Evolutionary conservation across 768 basidiomycete species (phyloP).

Genomic region (Lactarius deliciosus): DNA sequence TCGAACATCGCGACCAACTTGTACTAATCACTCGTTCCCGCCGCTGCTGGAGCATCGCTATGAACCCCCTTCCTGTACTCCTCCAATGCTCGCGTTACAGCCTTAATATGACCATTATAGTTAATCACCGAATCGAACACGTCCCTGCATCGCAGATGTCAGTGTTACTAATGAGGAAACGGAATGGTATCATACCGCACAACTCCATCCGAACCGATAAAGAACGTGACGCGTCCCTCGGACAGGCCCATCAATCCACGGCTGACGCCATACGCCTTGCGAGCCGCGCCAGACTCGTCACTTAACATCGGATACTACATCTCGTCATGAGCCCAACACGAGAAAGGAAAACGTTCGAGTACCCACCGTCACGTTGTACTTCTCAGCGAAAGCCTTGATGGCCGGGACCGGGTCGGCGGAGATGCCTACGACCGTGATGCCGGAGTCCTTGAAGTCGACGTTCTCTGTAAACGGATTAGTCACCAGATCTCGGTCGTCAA

Average conservation of each 20-base stretch:
- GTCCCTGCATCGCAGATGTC: constrained; percentile 43
- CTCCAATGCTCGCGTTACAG: constrained; percentile 61
- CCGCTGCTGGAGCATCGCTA: neutral
- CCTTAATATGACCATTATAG: constrained; percentile 59
- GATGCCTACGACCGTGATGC: constrained; percentile 70
- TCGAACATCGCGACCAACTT: neutral
- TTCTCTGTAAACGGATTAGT: constrained; percentile 45
- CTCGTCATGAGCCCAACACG: constrained; percentile 1
- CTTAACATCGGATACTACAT: constrained; percentile 75
- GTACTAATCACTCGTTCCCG: neutral
- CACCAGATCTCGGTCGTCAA: neutral
- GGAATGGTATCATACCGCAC: constrained; percentile 47
- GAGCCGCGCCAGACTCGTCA: constrained; percentile 60
- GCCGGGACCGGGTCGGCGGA: constrained; percentile 70
- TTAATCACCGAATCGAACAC: constrained; percentile 55
- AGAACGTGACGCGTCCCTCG: constrained; percentile 67
- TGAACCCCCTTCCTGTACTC: constrained; percentile 39
- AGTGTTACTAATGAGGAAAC: neutral
- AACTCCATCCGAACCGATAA: constrained; percentile 70
- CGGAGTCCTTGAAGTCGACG: constrained; percentile 60
- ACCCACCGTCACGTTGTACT: constrained; percentile 62
- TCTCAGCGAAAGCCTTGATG: constrained; percentile 74
- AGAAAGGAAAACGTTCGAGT: neutral
- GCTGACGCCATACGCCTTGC: constrained; percentile 64
- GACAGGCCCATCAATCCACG: constrained; percentile 66